Base-by-base conservation (phyloP, 352 stramenopile species). In the Phytophthora nicotianae region DNA sequence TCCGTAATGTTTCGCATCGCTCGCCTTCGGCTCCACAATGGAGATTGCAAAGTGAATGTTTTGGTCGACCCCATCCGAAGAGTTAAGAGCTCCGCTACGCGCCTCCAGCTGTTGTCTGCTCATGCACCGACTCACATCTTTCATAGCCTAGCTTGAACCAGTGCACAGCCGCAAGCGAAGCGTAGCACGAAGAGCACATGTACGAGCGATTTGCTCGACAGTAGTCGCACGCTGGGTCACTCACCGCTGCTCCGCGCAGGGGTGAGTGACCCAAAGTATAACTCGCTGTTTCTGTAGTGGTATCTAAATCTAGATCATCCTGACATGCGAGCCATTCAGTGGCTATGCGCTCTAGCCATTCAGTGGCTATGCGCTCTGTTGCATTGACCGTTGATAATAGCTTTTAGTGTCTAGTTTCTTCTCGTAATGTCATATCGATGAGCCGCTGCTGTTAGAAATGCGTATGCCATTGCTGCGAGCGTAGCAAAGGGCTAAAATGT, bases 1-100 rank as follows among this genome's bases (percentile, higher is more conserved):
- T 74, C 58, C 10, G 62, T 68, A 29, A 79, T 70, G 23, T 73
- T 72, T 24, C 42, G 55, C 57, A 74, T 74, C 16, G 29, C n/a
- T 20, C 20, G 53, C 24, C 38, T 55, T 21, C 26, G 10, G 33
- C 32, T 38, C 32, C 32, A n/a, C 32, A 38, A 38, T 9, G 50
- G 33, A 67, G 38, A 57, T 68, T 68, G 57, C 51, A 64, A 59
- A 72, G 57, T 72, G 63, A 59, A 51, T 62, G 43, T 47, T 26
- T 6, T 46, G n/a, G 17, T 2, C 35, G 51, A 57, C 56, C 48
- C 58, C 63, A 68, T 68, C 63, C 58, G 14, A 42, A 42, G 58
- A 63, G 40, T 48, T n/a, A 66, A 32, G 42, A 66, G 62, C 56
- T 70, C 56, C 62, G 43, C 42, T 58, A 53, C 55, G 47, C 41